Evolutionary conservation across 1,284 basidiomycete genomes (phyloP).

Genomic region (Abortiporus biennis): DNA sequence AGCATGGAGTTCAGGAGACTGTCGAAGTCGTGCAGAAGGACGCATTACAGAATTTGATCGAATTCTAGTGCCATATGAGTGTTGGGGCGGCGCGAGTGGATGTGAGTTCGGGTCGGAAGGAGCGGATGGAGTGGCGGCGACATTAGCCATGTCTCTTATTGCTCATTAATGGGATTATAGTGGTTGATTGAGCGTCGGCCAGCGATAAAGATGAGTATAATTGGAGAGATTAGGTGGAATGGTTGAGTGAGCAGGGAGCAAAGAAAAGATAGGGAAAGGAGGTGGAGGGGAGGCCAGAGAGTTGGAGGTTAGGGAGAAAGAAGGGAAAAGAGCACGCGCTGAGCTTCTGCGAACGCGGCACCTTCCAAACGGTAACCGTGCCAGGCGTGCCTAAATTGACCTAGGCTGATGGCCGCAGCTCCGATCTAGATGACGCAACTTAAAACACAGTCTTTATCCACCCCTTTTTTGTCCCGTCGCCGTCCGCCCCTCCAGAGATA

Average conservation of each 20-base stretch:
- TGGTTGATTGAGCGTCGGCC: slow-evolving; percentile 29
- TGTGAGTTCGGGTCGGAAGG: slow-evolving; percentile 15
- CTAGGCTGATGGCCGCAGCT: slow-evolving; percentile 29
- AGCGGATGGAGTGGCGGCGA: slow-evolving; percentile 21
- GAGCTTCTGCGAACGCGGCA: slow-evolving; percentile 20
- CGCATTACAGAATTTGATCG: slow-evolving; percentile 46
- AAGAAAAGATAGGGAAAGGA: slow-evolving; percentile 16
- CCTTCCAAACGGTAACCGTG: slow-evolving; percentile 24
- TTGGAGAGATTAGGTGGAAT: slow-evolving; percentile 9
- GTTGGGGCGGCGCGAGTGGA: slow-evolving; percentile 20
- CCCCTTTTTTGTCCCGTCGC: slow-evolving; percentile 14
- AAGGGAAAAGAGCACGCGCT: slow-evolving; percentile 24
- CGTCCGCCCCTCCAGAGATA: neutral
- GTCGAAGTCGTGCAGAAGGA: slow-evolving; percentile 43
- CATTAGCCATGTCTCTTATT: slow-evolving; percentile 25
- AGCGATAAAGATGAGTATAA: slow-evolving; percentile 26
- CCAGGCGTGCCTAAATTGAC: slow-evolving; percentile 28
- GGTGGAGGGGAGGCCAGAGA: slow-evolving; percentile 21
- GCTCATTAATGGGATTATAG: slow-evolving; percentile 27
- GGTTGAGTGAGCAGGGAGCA: slow-evolving; percentile 9
- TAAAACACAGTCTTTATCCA: slow-evolving; percentile 19
- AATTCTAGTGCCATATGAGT: slow-evolving; percentile 51
- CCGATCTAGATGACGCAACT: slow-evolving; percentile 30
- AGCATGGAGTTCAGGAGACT: slow-evolving; percentile 30
- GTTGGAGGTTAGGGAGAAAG: slow-evolving; percentile 30